Base-by-base conservation (phyloP, 106 monocot genomes). In the Allium cepa region DNA sequence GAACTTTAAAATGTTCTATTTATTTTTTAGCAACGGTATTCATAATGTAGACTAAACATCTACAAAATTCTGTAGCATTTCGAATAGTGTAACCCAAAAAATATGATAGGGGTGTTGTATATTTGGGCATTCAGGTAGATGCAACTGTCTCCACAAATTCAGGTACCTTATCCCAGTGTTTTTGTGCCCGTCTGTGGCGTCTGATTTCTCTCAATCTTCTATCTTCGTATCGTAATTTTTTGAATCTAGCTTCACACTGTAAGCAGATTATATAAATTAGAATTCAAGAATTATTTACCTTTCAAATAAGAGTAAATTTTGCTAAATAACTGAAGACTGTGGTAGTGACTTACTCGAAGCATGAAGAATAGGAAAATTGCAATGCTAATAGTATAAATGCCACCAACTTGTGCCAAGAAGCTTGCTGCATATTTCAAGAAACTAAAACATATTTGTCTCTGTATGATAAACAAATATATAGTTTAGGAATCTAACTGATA, bases 391-490 rank as follows among this genome's bases (percentile, higher is more conserved):
- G 81, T 81, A 87, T 76, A 92, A 79, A 96, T 78, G 22, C 96
- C 96, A 67, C 96, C 96, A 78, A 96, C 67, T 65, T 84, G 79
- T 10, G 96, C 96, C 71, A 96, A 73, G 67, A 92, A 84, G 61
- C 84, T 77, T 75, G 91, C 96, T 96, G 91, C 88, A 86, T 5
- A 12, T 11, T 68, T 64, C 59, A 46, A 53, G 53, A 49, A 11
- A 55, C 53, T 55, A 12, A 15, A 12, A 56, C 16, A 53, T 9
- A 46, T 28, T 68, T 6, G 47, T 16, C 15, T 9, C 15, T 13
- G 28, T 64, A 48, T 11, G 49, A 64, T 49, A 49, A 64, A 49
- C 49, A 18, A 5, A 27, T 22, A n/a, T n/a, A n/a, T n/a, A 63
- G 47, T 12, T 55, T 11, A 55, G 53, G 46, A 45, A 4, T 15